Percentiles rank a stretch among this genome's conserved stretches.
These are phyloP conservation scores for Aspergillus quadrilineatus DNA, from an alignment of 2,329 filamentous ascomycete species.

Conservation along the genomic window DNA sequence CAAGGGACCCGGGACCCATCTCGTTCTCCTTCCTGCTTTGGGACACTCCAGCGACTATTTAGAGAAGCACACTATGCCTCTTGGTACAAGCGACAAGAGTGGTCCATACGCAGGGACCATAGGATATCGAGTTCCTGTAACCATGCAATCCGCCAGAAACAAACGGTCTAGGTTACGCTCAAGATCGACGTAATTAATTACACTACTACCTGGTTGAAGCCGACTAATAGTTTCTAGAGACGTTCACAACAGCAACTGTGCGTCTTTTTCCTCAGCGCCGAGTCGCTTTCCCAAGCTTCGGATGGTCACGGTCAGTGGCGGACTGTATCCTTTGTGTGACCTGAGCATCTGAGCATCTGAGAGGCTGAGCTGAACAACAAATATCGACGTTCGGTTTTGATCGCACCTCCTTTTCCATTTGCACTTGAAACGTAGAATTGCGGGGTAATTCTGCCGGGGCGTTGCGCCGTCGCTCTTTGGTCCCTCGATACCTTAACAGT, in stretches of 20 bases:
- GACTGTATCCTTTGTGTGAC: conserved; percentile 7
- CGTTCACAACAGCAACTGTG: background rate
- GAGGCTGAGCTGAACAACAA: conserved; percentile 11
- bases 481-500: background rate
- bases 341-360: background rate
- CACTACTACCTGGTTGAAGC: background rate
- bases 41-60: background rate
- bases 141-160: background rate
- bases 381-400: background rate
- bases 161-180: background rate
- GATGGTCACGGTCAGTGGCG: conserved; percentile 1
- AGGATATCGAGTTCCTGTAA: background rate
- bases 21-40: background rate
- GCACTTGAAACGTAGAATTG: background rate
- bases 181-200: background rate
- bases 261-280: background rate
- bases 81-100: background rate
- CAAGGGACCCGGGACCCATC: background rate
- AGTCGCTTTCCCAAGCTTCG: conserved; percentile 6
- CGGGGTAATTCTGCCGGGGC: conserved; percentile 9
- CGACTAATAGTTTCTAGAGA: background rate
- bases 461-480: background rate
- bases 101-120: background rate
- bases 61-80: background rate
- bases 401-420: background rate